Evolutionary conservation across 495 filamentous ascomycete species (phyloP).

Genomic region (Penicillium dipodomyicola): DNA sequence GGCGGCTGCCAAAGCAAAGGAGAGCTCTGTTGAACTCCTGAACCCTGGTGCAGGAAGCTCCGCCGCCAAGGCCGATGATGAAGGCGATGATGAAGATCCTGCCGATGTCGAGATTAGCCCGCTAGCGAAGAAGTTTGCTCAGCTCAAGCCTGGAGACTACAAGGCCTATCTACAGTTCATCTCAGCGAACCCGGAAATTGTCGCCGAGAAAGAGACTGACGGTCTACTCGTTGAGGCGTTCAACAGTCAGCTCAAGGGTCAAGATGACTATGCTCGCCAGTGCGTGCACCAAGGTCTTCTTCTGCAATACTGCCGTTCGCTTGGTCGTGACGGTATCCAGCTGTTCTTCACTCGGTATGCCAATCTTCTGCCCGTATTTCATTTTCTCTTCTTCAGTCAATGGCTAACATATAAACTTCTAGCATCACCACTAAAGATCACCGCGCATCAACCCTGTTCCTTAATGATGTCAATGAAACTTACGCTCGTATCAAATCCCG

Average conservation of each 20-base stretch:
- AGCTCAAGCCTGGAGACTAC: constrained; percentile 76
- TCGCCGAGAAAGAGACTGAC: constrained; percentile 87
- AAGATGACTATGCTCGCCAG: constrained; percentile 73
- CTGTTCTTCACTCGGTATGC: constrained; percentile 86
- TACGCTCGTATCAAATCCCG: constrained; percentile 77
- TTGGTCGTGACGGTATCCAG: constrained; percentile 83
- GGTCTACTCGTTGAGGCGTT: constrained; percentile 89
- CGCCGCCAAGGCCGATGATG: constrained; percentile 60
- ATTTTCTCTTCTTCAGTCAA: neutral
- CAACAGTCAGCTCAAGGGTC: constrained; percentile 72
- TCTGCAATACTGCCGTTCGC: constrained; percentile 87
- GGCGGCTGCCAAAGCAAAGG: constrained; percentile 28
- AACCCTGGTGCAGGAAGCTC: constrained; percentile 59
- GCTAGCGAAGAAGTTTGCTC: constrained; percentile 73
- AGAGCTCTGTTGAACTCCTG: constrained; percentile 66
- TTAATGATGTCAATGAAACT: constrained; percentile 85
- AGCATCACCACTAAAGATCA: constrained; percentile 89
- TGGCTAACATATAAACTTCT: constrained; percentile 15
- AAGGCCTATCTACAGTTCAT: constrained; percentile 71
- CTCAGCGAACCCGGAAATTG: constrained; percentile 65
- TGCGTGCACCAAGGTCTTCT: constrained; percentile 93
- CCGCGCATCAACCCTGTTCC: constrained; percentile 88
- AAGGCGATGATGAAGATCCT: constrained; percentile 62
- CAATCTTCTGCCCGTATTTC: neutral
- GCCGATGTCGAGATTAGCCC: constrained; percentile 70